phyloP scores from a whole-genome alignment of 148 eudicot genomes.

The Fagopyrum homotropicum region DNA sequence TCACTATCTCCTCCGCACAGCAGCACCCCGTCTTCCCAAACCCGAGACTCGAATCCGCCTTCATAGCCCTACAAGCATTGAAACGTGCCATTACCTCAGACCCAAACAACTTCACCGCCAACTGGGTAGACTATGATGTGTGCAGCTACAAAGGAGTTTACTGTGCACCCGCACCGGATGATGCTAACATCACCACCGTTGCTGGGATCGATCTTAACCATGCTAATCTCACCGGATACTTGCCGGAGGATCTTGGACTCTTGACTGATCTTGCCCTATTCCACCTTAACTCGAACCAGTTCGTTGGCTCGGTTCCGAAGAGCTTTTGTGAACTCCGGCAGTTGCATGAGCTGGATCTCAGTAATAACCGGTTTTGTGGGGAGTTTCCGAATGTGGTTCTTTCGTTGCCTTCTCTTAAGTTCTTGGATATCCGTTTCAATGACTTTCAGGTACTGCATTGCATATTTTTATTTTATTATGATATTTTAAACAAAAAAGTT shows the following conservation, averaged over 20 bases:
- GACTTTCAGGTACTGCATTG: conserved; percentile 30
- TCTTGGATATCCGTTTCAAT: conserved; percentile 63
- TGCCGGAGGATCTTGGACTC: conserved; percentile 50
- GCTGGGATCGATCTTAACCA: conserved; percentile 85
- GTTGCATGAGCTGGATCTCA: conserved; percentile 58
- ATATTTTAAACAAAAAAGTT: no score
- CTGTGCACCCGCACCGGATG: conserved; percentile 63
- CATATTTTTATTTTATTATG: not conserved
- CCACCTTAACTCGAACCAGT: conserved; percentile 69
- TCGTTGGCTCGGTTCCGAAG: conserved; percentile 40
- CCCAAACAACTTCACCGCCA: conserved; percentile 46
- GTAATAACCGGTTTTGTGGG: conserved; percentile 62
- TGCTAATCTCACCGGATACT: conserved; percentile 36
- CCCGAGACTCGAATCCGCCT: conserved; percentile 54
- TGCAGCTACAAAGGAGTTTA: conserved; percentile 68
- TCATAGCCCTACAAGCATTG: conserved; percentile 61
- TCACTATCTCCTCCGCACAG: not conserved
- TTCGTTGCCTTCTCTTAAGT: conserved; percentile 26
- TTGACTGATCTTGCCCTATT: conserved; percentile 59
- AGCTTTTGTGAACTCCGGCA: conserved; percentile 29
- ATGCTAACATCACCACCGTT: conserved; percentile 36
- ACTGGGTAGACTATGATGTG: conserved; percentile 53
- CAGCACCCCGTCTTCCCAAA: conserved; percentile 18
- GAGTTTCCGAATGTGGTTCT: conserved; percentile 47
- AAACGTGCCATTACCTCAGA: conserved; percentile 58